These are phyloP conservation scores for Elaeis guineensis DNA, from an alignment of 176 grass and related monocot genomes.

Conservation along the genomic window DNA sequence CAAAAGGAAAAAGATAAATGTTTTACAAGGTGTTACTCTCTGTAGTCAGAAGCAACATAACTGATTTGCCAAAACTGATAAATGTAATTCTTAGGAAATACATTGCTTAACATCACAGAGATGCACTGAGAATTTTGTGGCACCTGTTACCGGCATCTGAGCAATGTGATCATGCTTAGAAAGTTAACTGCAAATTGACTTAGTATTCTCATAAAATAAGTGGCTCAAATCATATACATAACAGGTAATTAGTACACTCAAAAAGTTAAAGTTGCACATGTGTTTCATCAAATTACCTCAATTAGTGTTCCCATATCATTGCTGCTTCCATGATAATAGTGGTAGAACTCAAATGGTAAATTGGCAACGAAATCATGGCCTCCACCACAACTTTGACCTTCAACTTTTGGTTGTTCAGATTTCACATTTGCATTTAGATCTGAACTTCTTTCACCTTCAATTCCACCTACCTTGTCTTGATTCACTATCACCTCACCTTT, in stretches of 20 bases:
- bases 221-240: too few species aligned
- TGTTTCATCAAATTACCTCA: conserved; percentile 43
- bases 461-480: conserved; percentile 17
- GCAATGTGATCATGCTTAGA: too few species aligned
- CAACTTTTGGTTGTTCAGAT: conserved; percentile 29
- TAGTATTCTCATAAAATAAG: too few species aligned
- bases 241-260: neutral
- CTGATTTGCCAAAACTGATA: too few species aligned
- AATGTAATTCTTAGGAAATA: too few species aligned
- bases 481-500: conserved; percentile 16
- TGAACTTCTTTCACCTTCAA: conserved; percentile 30
- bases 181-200: too few species aligned
- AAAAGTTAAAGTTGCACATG: conserved; percentile 12
- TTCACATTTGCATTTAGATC: conserved; percentile 21
- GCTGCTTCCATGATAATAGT: conserved; percentile 90
- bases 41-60: too few species aligned
- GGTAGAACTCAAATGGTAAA: conserved; percentile 91
- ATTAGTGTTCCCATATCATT: conserved; percentile 96
- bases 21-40: too few species aligned
- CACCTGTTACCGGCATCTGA: too few species aligned
- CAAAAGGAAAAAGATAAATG: too few species aligned
- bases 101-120: too few species aligned
- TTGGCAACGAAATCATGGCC: conserved; percentile 51
- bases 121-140: too few species aligned
- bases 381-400: conserved; percentile 24